phyloP scores from a whole-genome alignment of 805 yeast genomes.

The Yarrowia alimentaria region DNA sequence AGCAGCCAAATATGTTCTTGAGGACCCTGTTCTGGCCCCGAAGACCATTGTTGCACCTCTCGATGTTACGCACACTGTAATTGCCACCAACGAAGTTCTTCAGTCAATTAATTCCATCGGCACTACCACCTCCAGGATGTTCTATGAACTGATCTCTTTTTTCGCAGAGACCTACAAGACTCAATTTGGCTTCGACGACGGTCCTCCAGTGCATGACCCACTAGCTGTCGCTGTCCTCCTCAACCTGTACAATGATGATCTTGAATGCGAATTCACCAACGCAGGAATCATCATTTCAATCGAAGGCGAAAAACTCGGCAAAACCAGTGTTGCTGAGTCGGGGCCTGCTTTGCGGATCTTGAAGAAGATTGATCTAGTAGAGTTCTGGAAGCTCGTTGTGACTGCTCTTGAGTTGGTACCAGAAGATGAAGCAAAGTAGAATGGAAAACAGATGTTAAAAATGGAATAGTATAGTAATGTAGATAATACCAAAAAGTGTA shows the following conservation, averaged over 20 bases:
- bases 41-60: conserved; percentile 61
- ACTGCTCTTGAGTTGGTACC: no score
- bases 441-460: no score
- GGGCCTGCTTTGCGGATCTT: not conserved
- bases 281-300: not conserved
- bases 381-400: conserved; percentile 4
- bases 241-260: no score
- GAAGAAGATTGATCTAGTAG: not conserved
- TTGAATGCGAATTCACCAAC: no score
- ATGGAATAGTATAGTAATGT: no score
- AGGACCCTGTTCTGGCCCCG: conserved; percentile 47
- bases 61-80: conserved; percentile 66
- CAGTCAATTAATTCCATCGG: conserved; percentile 42
- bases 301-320: conserved; percentile 1
- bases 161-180: conserved; percentile 49
- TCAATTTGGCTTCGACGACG: conserved; percentile 47
- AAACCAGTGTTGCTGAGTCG: not conserved
- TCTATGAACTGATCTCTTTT: conserved; percentile 53
- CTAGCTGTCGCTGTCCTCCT: conserved; percentile 62
- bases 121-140: conserved; percentile 37
- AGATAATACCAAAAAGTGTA: no score
- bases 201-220: conserved; percentile 84
- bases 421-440: no score
- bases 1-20: conserved; percentile 62
- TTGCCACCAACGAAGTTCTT: conserved; percentile 49